Percentiles rank a stretch among this genome's conserved stretches.
These are phyloP conservation scores for thale cress (Arabidopsis thaliana) DNA, from an alignment of 345 rosid species.

Conservation along the genomic window TAIR10.1 NC_003070.9:11445501-11446000, in stretches of 20 bases:
- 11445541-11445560: constrained; percentile 30
- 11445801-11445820: constrained; percentile 44
- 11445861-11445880: constrained; percentile 1
- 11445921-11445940: constrained; percentile 36
- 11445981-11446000: constrained; percentile 12
- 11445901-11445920: constrained; percentile 48
- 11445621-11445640: not conserved
- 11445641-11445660: not conserved
- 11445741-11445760: constrained; percentile 28
- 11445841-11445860: constrained; percentile 14
- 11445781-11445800: constrained; percentile 21
- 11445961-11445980: constrained; percentile 5
- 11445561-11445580: constrained; percentile 14
- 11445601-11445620: not conserved
- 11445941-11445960: not conserved
- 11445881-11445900: constrained; percentile 24
- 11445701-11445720: not conserved
- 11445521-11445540: constrained; percentile 41
- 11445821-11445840: constrained; percentile 1
- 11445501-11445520: constrained; percentile 47
- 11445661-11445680: constrained; percentile 20
- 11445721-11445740: constrained; percentile 12
- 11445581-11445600: not conserved
- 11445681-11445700: constrained; percentile 31
- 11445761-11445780: constrained; percentile 19